Conservation (phyloP, 2,329 filamentous ascomycete genomes). For the Colletotrichum acutatum region DNA sequence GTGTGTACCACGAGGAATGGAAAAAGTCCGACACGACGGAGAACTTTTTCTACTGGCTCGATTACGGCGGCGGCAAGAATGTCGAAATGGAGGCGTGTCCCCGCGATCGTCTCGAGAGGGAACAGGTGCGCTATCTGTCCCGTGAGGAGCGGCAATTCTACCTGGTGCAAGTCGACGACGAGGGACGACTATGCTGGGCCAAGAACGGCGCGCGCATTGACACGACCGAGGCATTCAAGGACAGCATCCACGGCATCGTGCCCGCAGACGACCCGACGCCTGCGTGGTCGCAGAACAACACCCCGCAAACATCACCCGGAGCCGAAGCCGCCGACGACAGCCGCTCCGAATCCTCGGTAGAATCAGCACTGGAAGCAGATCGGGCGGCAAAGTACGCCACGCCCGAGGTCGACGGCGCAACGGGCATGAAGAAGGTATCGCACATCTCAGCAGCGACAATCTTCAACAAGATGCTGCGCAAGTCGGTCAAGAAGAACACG, state of each 20-base stretch:
- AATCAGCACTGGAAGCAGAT: constrained; percentile 66
- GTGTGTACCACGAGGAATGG: constrained; percentile 87
- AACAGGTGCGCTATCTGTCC: constrained; percentile 85
- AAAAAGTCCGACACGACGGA: constrained; percentile 80
- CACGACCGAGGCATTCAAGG: constrained; percentile 79
- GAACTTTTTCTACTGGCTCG: constrained; percentile 96
- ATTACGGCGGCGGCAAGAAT: constrained; percentile 79
- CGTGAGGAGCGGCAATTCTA: constrained; percentile 86
- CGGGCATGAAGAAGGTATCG: constrained; percentile 63
- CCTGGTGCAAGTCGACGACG: constrained; percentile 77
- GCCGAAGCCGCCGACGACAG: constrained; percentile 40
- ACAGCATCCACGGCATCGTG: constrained; percentile 82
- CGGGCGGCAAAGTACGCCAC: constrained; percentile 74
- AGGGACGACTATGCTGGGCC: constrained; percentile 86
- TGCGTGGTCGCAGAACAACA: constrained; percentile 52
- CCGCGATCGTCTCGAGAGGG: constrained; percentile 77
- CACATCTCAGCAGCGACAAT: constrained; percentile 79
- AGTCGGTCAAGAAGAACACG: constrained; percentile 84
- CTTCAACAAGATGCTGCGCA: constrained; percentile 81
- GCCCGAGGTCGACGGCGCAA: constrained; percentile 69
- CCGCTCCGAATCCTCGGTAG: constrained; percentile 50
- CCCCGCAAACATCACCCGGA: constrained; percentile 37
- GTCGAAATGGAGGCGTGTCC: constrained; percentile 79
- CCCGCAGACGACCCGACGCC: constrained; percentile 70
- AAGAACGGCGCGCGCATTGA: constrained; percentile 84